Base-by-base conservation (phyloP, 129 eudicot species). In the Flaveria bidentis region DNA sequence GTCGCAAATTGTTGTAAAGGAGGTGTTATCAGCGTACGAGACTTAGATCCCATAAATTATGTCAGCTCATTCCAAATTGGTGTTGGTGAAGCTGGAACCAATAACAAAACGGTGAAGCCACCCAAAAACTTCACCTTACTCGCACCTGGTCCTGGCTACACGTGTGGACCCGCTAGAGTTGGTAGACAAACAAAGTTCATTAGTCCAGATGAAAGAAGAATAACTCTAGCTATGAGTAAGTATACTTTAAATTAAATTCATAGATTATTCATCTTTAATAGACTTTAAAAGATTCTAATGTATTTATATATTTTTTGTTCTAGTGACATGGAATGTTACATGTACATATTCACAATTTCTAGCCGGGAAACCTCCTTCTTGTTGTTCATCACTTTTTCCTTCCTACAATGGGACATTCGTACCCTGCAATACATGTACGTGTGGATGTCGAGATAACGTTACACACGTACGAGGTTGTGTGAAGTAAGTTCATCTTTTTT, bases 291-390 rank as follows among this genome's bases (percentile, higher is more conserved):
- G 25, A 75, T 44, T 69, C 71, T 78, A 64, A 78, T 72, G 23
- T 41, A 33, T 17, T 72, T 23, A 49, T 63, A 16, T 62, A 22
- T 30, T 80, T 80, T 23, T 49, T 72, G n/a, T 82, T 72, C 42
- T 91, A 94, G 98, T 94, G 97, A 94, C 98, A 5, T 94, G 98
- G 97, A 91, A 94, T 61, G 88, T 91, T 39, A 94, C 96, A 16
- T 91, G 97, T 82, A 91, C 93, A 47, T 93, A 93, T 76, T 93
- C 98, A 10, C 98, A 93, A 73, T 93, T 93, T 80, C 81, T 93
- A 63, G 96, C 97, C 63, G 91, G 85, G 75, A 93, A 88, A 84
- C 90, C 98, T 67, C 97, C 98, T 6, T 78, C 92, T 47, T 93
- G 98, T 42, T 93, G 98, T 55, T 97, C 90, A 61, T 93, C 98